phyloP scores from a whole-genome alignment of 495 filamentous ascomycete genomes.

The Penicillium paradoxum region DNA sequence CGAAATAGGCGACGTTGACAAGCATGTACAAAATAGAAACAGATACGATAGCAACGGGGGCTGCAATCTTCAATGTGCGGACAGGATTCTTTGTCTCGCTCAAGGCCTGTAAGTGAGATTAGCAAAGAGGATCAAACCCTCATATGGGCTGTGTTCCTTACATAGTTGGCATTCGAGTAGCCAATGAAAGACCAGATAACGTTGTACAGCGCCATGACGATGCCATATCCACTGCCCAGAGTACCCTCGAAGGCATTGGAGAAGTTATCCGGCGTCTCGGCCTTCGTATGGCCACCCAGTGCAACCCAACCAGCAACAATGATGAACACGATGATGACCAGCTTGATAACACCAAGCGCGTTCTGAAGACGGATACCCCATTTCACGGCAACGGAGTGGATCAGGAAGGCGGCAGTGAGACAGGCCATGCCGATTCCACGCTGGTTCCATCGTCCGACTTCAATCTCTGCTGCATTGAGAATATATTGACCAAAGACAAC shows the following conservation, averaged over 20 bases:
- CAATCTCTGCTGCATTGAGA: constrained; percentile 55
- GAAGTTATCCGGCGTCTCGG: constrained; percentile 57
- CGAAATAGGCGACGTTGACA: constrained; percentile 69
- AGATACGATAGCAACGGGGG: constrained; percentile 54
- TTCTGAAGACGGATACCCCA: constrained; percentile 66
- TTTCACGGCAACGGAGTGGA: constrained; percentile 58
- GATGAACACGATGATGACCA: constrained; percentile 62
- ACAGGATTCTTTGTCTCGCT: constrained; percentile 59
- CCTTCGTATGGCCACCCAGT: constrained; percentile 42
- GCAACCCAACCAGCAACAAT: constrained; percentile 62
- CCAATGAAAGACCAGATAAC: constrained; percentile 66
- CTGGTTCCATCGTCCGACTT: constrained; percentile 62
- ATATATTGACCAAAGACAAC: constrained; percentile 69
- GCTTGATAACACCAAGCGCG: constrained; percentile 61
- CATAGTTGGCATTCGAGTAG: constrained; percentile 58
- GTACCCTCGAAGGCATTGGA: constrained; percentile 59
- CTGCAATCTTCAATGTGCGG: constrained; percentile 59
- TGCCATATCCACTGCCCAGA: constrained; percentile 52
- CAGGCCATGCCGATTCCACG: constrained; percentile 63
- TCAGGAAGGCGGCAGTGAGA: constrained; percentile 56
- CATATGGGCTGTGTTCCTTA: constrained; percentile 11
- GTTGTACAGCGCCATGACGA: constrained; percentile 59
- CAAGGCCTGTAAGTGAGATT: constrained; percentile 42
- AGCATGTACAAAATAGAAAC: constrained; percentile 64
- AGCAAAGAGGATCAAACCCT: background rate